Conservation (phyloP, 2,329 filamentous ascomycete genomes). For the Aspergillus floridensis region DNA sequence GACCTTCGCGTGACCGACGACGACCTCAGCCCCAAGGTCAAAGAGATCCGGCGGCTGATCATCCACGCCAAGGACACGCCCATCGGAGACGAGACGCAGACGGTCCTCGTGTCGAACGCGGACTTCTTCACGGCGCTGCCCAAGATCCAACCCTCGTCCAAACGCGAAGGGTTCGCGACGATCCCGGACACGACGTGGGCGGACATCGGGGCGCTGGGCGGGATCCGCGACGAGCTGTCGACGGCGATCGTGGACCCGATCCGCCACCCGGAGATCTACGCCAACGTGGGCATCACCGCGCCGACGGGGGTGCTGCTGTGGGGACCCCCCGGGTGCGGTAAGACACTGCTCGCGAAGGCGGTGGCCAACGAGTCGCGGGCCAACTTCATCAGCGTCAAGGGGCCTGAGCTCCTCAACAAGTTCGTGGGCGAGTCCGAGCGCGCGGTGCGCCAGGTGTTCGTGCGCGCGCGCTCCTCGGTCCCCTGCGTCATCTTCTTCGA, state of each 20-base stretch:
- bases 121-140: conserved; percentile 74
- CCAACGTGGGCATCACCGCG: conserved; percentile 71
- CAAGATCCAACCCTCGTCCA: conserved; percentile 74
- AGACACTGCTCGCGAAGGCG: conserved; percentile 92
- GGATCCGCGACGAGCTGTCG: conserved; percentile 76
- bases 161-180: conserved; percentile 90
- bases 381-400: conserved; percentile 98
- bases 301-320: conserved; percentile 89
- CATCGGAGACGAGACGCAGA: conserved; percentile 54
- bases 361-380: conserved; percentile 93
- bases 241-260: conserved; percentile 90
- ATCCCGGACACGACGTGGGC: conserved; percentile 92
- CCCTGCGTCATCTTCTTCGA: conserved; percentile 98
- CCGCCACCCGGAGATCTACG: conserved; percentile 73
- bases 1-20: conserved; percentile 22
- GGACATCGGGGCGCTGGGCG: conserved; percentile 80
- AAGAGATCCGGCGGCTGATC: conserved; percentile 53
- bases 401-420: conserved; percentile 93
- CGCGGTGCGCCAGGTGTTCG: conserved; percentile 87
- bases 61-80: conserved; percentile 52
- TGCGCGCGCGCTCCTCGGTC: conserved; percentile 76
- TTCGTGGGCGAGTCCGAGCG: conserved; percentile 96
- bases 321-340: conserved; percentile 95
- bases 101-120: conserved; percentile 59
- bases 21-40: conserved; percentile 39